Evolutionary conservation across 768 basidiomycete genomes (phyloP).

Genomic region (Chlorophyllum brunneum): DNA sequence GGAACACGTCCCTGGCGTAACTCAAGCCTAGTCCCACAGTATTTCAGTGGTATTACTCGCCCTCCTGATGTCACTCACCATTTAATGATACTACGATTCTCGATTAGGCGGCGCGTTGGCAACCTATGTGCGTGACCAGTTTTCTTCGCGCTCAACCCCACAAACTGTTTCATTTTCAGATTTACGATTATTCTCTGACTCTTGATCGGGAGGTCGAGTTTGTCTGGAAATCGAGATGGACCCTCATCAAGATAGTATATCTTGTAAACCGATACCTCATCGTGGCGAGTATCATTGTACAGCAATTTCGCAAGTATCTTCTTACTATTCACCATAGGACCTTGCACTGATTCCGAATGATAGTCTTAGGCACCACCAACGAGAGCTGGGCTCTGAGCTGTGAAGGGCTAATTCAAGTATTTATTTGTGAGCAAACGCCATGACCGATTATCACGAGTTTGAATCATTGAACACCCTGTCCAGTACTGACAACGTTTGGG

Average conservation of each 20-base stretch:
- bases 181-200: constrained; percentile 14
- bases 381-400: not conserved
- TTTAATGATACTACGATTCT: not conserved
- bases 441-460: not conserved
- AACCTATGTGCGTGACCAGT: not conserved
- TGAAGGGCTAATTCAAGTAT: not conserved
- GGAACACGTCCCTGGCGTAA: no score
- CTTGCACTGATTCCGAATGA: not conserved
- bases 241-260: not conserved
- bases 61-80: not conserved
- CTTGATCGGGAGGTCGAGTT: constrained; percentile 10
- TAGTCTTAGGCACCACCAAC: not conserved
- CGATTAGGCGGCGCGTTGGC: not conserved
- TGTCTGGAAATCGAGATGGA: constrained; percentile 9
- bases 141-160: not conserved
- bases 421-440: not conserved
- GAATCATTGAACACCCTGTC: not conserved
- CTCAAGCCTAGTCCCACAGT: no score
- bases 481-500: not conserved
- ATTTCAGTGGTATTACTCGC: not conserved
- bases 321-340: not conserved
- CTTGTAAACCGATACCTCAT: not conserved
- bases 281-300: not conserved
- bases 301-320: not conserved
- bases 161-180: not conserved